Evolutionary conservation across 441 rosid genomes (phyloP), one percentile per base, ranked within the genome.

Genomic region (Eutrema salsugineum): DNA sequence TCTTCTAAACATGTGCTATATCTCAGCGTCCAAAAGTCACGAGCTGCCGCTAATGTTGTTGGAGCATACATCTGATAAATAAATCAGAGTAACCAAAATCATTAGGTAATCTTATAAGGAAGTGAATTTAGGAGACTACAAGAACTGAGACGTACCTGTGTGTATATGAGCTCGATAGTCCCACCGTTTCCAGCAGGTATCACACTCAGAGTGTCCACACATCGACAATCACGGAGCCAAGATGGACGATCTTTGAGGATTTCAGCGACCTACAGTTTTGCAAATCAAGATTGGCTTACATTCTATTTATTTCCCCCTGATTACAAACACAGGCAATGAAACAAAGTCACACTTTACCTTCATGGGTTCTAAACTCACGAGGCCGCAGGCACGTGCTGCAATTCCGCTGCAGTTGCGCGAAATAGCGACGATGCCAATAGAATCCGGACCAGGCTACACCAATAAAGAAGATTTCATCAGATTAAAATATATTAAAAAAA

Each of bases 361-460:
- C 19, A 86, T 86, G 86, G 99, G 99, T 77, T 94, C 97, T 68
- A 94, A 83, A 83, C 97, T 94, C 89, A 94, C 97, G 38, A 94
- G 99, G 85, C 99, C 93, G 44, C 98, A 94, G 83, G 99, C 98
- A 81, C 99, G 96, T 72, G 99, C 99, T 80, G 99, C 99, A 74
- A 94, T 88, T 71, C 98, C 98, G 71, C 91, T 88, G 80, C 89
- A 86, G 77, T 90, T 92, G 87, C 92, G 97, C 78, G 98, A 94
- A 83, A 92, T 86, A 84, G 99, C 97, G 78, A 94, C 90, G 40
- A 90, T 94, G 70, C 98, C 99, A 87, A 94, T 88, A 77, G 98
- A 94, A 92, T 94, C 99, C 91, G 99, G 99, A 94, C 99, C 98
- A 94, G 99, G 99, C 99, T 94, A 66, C 16, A 19, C 65, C 59